Evolutionary conservation across 2,329 filamentous ascomycete genomes (phyloP).

Genomic region (Diaporthe sp.): DNA sequence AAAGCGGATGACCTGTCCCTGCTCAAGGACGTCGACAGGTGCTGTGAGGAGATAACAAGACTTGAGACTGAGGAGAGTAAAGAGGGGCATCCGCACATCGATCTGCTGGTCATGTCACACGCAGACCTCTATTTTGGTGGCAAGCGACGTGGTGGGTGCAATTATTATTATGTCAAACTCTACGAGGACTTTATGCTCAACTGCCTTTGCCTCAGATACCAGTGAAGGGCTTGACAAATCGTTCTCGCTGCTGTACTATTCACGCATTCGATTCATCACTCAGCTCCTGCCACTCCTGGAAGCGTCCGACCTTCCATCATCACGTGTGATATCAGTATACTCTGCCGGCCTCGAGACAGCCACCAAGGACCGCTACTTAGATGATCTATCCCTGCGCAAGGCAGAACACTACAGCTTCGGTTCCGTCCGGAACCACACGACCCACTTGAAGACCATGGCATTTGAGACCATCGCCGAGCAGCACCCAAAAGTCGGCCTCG

Average conservation of each 20-base stretch:
- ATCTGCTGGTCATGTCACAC: slow-evolving; percentile 4
- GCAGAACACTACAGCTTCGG: not conserved
- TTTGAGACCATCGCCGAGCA: slow-evolving; percentile 5
- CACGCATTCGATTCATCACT: not conserved
- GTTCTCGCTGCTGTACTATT: not conserved
- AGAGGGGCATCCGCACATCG: not conserved
- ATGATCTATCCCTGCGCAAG: not conserved
- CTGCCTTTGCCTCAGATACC: not conserved
- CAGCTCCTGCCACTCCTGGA: not conserved
- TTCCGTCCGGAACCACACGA: not conserved
- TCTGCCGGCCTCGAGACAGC: not conserved
- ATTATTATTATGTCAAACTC: too few relatives aligned
- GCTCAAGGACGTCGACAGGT: not conserved
- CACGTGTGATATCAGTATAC: not conserved
- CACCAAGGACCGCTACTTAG: not conserved
- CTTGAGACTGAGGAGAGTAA: not conserved
- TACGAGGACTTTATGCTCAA: not conserved
- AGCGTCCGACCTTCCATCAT: not conserved
- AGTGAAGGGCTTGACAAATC: slow-evolving; percentile 9
- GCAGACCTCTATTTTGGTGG: not conserved
- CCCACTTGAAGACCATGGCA: not conserved
- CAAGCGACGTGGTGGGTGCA: not conserved
- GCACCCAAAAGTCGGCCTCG: not conserved
- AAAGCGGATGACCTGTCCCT: not conserved
- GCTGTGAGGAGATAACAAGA: not conserved